Conservation (phyloP, 176 grass and related monocot species). For the Melocanna baccifera region DNA sequence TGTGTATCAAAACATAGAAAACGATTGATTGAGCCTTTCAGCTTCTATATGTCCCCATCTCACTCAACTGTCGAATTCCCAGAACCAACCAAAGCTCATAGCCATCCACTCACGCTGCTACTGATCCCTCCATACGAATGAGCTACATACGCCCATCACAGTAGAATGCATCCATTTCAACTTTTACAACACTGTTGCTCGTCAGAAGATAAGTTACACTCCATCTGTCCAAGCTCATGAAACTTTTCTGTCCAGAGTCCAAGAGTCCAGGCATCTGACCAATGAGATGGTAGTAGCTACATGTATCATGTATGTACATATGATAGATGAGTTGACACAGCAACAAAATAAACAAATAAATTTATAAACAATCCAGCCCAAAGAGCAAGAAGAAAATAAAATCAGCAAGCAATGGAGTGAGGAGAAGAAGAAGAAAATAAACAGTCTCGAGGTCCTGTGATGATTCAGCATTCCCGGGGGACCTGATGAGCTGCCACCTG, state of each 20-base stretch:
- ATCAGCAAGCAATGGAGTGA: not conserved
- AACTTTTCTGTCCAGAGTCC: not conserved
- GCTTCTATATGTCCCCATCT: not conserved
- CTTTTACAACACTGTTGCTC: not conserved
- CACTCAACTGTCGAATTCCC: not conserved
- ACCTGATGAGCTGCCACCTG: slow-evolving; percentile 21
- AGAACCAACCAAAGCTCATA: not conserved
- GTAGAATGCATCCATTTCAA: not conserved
- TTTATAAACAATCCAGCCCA: not conserved
- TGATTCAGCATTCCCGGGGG: not conserved
- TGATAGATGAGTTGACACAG: too few species aligned
- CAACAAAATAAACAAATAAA: too few species aligned
- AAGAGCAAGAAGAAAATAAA: not conserved
- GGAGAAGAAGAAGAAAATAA: not conserved
- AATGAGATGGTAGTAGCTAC: too few species aligned
- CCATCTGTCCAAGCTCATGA: not conserved
- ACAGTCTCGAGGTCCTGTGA: not conserved
- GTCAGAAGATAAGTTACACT: too few species aligned
- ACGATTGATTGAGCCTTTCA: not conserved
- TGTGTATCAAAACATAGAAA: not conserved
- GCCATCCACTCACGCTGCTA: too few species aligned
- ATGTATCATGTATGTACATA: too few species aligned
- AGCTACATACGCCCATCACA: not conserved
- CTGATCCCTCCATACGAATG: too few species aligned
- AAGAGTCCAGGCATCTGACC: too few species aligned